phyloP scores from a whole-genome alignment of 1,284 basidiomycete genomes.

The Anthracocystis setariae region DNA sequence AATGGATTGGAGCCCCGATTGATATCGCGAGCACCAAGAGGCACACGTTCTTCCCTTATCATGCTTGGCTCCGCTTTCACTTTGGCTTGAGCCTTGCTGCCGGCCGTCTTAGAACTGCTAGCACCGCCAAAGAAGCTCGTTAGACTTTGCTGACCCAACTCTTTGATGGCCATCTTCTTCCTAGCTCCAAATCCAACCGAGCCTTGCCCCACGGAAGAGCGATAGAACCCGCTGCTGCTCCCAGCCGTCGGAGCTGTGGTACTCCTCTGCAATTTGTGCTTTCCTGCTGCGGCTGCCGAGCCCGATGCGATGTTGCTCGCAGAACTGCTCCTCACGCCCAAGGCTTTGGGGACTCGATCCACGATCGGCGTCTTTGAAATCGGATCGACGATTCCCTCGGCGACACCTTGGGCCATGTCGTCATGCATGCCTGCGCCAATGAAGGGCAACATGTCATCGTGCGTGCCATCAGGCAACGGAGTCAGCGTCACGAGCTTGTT shows the following conservation, averaged over 20 bases:
- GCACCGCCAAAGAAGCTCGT: constrained; percentile 31
- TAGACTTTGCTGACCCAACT: constrained; percentile 43
- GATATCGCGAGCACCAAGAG: constrained; percentile 22
- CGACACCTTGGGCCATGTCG: constrained; percentile 73
- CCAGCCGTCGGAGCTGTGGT: constrained; percentile 21
- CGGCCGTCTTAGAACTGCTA: neutral
- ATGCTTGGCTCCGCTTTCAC: neutral
- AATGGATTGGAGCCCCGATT: constrained; percentile 10
- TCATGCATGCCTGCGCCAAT: constrained; percentile 57
- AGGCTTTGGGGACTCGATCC: constrained; percentile 26
- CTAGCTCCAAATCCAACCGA: constrained; percentile 4
- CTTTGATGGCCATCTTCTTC: constrained; percentile 37
- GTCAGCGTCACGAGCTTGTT: constrained; percentile 52
- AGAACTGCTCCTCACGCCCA: constrained; percentile 17
- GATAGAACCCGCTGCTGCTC: constrained; percentile 21
- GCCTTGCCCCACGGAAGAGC: constrained; percentile 3
- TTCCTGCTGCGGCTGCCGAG: neutral
- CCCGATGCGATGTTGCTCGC: constrained; percentile 10
- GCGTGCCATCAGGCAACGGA: constrained; percentile 54
- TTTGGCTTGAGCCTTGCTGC: constrained; percentile 1
- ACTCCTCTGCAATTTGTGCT: constrained; percentile 18
- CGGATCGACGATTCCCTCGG: constrained; percentile 81
- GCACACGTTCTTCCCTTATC: constrained; percentile 8
- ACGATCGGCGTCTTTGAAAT: constrained; percentile 76
- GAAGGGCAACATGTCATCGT: constrained; percentile 51